A percentile compares a stretch with the other conserved stretches of the same genome.
Conservation (phyloP, 345 rosid genomes). For the Dipteronia sinensis region DNA sequence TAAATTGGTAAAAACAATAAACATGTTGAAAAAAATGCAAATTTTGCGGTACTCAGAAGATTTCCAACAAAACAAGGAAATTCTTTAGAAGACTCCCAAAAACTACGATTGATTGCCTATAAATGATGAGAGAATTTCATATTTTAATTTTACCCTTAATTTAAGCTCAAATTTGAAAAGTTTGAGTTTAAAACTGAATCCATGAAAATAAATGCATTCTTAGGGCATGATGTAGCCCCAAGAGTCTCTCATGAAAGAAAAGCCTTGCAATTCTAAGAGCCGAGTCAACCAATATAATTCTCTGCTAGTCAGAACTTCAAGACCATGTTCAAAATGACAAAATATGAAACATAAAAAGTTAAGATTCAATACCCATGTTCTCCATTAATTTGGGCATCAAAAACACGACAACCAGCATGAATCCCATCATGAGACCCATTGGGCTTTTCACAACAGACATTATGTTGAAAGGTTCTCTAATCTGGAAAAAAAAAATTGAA, state of each 20-base stretch:
- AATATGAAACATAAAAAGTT: slow-evolving; percentile 14
- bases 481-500: slow-evolving; percentile 41
- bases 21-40: background rate
- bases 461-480: slow-evolving; percentile 85
- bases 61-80: background rate
- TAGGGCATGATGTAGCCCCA: background rate
- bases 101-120: background rate
- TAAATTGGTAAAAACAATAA: background rate
- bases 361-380: slow-evolving; percentile 69
- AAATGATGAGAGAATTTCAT: background rate
- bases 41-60: background rate
- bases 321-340: slow-evolving; percentile 14
- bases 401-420: slow-evolving; percentile 89
- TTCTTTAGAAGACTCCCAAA: background rate
- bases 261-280: background rate
- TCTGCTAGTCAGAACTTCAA: background rate
- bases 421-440: slow-evolving; percentile 98
- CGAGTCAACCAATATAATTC: background rate
- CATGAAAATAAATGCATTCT: background rate
- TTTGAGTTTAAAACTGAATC: background rate
- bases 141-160: background rate
- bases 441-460: slow-evolving; percentile 91
- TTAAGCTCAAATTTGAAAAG: background rate
- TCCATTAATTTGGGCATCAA: slow-evolving; percentile 95
- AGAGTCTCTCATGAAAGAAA: background rate